Evolutionary conservation across 176 grass and related monocot species (phyloP), one percentile per base, ranked within the genome.

Genomic region (Neostapfia colusana): DNA sequence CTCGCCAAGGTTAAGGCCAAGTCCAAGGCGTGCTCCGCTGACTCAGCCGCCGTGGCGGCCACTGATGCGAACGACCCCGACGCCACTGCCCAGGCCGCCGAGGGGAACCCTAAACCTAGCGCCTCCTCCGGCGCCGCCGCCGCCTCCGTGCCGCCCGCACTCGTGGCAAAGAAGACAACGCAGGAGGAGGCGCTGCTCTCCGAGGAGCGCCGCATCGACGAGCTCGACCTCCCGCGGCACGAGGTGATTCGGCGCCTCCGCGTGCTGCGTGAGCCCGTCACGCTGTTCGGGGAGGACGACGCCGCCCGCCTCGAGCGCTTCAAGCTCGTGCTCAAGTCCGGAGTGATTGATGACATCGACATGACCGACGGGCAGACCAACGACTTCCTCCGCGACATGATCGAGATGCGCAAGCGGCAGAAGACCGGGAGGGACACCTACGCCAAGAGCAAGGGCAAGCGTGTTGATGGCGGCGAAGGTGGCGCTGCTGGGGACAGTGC

Each of bases 351-450:
- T 58, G 85, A 87, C 37, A 90, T 84, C 46, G 86, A 97, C 70
- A 97, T 97, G 84, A 89, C 75, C 0, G 95, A 97, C 44, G 95
- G 91, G 8, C 95, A 97, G 84, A 88, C 91, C 25, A 97, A 97
- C 21, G 95, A 97, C 51, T 93, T 97, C 79, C 88, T 93, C 72
- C 81, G 91, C 7, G 95, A 97, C 76, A 97, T 97, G 75, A 75
- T 82, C 25, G 91, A 93, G 88, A 87, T 93, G 51, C 82, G 88
- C 65, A 87, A 89, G 82, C 81, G 91, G 54, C 91, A 97, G 65
- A 93, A 86, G 69, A 35, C 84, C 0, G 91, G 91, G 5, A 67
- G 87, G 49, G 62, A 87, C 41, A 85, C 81, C 26, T 85, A 93
- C 27, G 72, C 88, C 74, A 93, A 86, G 69, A 75, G 60, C 13